Conservation (phyloP, 1,284 basidiomycete genomes). For the Boletellus deceptivus region DNA sequence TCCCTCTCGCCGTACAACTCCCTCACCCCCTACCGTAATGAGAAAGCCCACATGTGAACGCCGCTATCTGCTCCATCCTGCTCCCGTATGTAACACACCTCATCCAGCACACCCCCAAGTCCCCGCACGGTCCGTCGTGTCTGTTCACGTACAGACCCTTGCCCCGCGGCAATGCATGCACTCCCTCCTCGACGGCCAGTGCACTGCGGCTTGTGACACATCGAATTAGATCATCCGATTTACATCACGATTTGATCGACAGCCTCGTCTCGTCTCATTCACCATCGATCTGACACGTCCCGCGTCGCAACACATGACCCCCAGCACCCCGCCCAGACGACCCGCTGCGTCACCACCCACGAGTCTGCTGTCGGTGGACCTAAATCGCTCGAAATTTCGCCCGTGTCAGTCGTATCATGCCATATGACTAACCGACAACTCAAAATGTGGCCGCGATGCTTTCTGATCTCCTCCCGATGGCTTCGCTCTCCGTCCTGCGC, state of each 20-base stretch:
- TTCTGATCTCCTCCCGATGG: constrained; percentile 14
- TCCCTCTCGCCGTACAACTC: constrained; percentile 28
- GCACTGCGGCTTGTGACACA: constrained; percentile 19
- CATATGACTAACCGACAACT: constrained; percentile 10
- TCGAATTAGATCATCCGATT: constrained; percentile 23
- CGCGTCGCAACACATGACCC: constrained; percentile 26
- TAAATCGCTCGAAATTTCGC: constrained; percentile 9
- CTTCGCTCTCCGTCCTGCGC: constrained; percentile 9
- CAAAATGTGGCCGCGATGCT: constrained; percentile 16
- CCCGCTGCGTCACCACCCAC: constrained; percentile 2
- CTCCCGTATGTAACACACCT: constrained; percentile 34
- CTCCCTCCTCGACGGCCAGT: constrained; percentile 18
- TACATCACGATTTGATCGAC: constrained; percentile 29
- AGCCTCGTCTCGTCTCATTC: constrained; percentile 13
- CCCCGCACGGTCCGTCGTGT: constrained; percentile 34
- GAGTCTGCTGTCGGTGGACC: constrained; percentile 7
- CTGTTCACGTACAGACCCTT: constrained; percentile 36
- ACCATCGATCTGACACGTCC: constrained; percentile 24
- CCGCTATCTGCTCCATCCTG: constrained; percentile 28
- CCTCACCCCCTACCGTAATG: constrained; percentile 32
- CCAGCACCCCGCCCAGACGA: constrained; percentile 5
- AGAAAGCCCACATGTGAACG: constrained; percentile 37
- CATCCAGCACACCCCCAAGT: constrained; percentile 34
- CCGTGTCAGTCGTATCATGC: constrained; percentile 1
- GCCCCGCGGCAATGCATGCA: constrained; percentile 28